phyloP scores from a whole-genome alignment of 1,284 basidiomycete species.

The Pseudozyma hubeiensis region DNA sequence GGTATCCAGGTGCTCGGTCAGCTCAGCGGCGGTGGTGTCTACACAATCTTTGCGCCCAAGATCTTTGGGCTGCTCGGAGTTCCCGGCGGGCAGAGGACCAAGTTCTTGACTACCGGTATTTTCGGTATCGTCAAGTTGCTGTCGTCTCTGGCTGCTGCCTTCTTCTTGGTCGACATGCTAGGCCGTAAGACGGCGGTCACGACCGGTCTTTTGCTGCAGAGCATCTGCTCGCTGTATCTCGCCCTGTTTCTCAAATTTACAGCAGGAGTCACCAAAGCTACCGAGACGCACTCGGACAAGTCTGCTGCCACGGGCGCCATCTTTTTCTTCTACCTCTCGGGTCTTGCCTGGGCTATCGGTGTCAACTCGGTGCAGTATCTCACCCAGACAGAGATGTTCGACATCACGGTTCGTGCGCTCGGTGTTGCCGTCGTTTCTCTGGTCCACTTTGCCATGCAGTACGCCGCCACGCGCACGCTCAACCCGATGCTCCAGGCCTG shows the following conservation, averaged over 20 bases:
- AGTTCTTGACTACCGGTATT: slow-evolving; percentile 50
- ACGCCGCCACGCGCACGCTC: slow-evolving; percentile 47
- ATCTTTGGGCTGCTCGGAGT: slow-evolving; percentile 51
- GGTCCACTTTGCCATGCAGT: slow-evolving; percentile 55
- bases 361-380: slow-evolving; percentile 59
- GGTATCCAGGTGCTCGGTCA: slow-evolving; percentile 59
- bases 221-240: slow-evolving; percentile 45
- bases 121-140: slow-evolving; percentile 59
- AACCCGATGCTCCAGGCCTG: slow-evolving; percentile 47
- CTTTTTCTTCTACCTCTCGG: slow-evolving; percentile 53
- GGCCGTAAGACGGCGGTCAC: slow-evolving; percentile 52
- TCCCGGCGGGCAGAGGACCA: slow-evolving; percentile 39
- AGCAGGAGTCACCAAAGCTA: slow-evolving; percentile 31
- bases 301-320: slow-evolving; percentile 45
- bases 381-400: slow-evolving; percentile 48
- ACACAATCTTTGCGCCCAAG: slow-evolving; percentile 52
- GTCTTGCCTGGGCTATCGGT: slow-evolving; percentile 53
- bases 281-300: slow-evolving; percentile 45
- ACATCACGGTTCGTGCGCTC: slow-evolving; percentile 46
- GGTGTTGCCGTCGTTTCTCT: slow-evolving; percentile 45
- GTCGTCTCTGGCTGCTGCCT: slow-evolving; percentile 48
- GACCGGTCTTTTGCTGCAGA: slow-evolving; percentile 43
- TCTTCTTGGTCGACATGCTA: slow-evolving; percentile 55
- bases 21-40: slow-evolving; percentile 50
- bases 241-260: slow-evolving; percentile 51